Evolutionary conservation across 202 grass and related monocot species (phyloP), one percentile per base, ranked within the genome.

Genomic region (Carex arenaria): DNA sequence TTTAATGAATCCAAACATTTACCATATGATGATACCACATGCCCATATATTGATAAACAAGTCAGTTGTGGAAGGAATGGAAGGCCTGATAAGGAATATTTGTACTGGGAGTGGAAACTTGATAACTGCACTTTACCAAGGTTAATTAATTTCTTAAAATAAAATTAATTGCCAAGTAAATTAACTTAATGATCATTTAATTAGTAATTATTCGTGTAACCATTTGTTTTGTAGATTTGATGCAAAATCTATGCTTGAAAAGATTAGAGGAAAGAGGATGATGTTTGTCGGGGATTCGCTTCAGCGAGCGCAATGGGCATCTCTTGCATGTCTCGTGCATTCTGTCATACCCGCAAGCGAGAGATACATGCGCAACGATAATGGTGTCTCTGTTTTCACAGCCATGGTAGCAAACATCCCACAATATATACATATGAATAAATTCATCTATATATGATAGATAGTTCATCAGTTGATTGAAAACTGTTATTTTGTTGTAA

Each of bases 211-310:
- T 30, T 81, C 32, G 0, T 42, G 31, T 83, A 60, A 43, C 10
- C 14, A 18, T 68, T 20, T 67, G 10, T 56, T 74, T 31, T 74
- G 51, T 67, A 96, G 93, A 81, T 93, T 96, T 68, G 84, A 93
- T 69, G 85, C 86, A 3, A n/a, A 5, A 53, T 54, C 45, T 26
- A 81, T 87, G 87, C 87, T 90, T 31, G 84, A 89, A 80, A 90
- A 90, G 86, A 86, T 97, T 23, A 92, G 89, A 55, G 89, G 87
- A 49, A 92, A 92, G 76, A 84, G 89, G 79, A 43, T 93, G 68
- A 87, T 97, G 89, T 97, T 97, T 80, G 94, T 90, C 0, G 89
- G 94, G 22, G 91, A 97, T 87, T 93, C 91, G 13, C 75, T 92
- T 63, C 89, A 83, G 64, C 89, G 90, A 89, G 89, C 74, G 0